Evolutionary conservation across 768 basidiomycete genomes (phyloP).

Genomic region (Guyanaporus albipodus): DNA sequence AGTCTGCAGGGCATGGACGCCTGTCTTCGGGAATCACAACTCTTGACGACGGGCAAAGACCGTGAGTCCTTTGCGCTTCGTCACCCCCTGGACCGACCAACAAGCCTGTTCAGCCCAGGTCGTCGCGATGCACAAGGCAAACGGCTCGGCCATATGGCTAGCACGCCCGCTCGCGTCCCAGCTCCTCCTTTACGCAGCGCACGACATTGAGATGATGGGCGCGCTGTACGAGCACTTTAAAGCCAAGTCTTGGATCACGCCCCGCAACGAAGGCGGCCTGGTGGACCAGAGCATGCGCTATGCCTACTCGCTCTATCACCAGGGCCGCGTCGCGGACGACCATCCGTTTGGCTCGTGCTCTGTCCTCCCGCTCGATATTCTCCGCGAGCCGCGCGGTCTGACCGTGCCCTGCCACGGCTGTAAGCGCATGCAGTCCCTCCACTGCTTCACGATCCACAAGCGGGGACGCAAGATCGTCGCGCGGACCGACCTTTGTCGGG

Average conservation of each 20-base stretch:
- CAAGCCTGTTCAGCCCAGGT: slow-evolving; percentile 27
- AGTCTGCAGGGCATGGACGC: slow-evolving; percentile 34
- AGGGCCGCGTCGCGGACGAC: slow-evolving; percentile 25
- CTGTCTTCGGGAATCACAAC: slow-evolving; percentile 25
- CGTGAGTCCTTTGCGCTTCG: slow-evolving; percentile 22
- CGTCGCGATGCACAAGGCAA: slow-evolving; percentile 34
- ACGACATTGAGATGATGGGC: slow-evolving; percentile 39
- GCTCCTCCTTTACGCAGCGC: slow-evolving; percentile 40
- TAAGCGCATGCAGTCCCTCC: slow-evolving; percentile 26
- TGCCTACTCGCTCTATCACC: slow-evolving; percentile 25
- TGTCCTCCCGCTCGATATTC: slow-evolving; percentile 26
- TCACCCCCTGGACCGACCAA: background rate
- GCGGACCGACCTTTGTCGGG: slow-evolving; percentile 24
- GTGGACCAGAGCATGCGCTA: slow-evolving; percentile 29
- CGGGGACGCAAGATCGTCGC: slow-evolving; percentile 18
- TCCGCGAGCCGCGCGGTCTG: slow-evolving; percentile 24
- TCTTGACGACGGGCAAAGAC: slow-evolving; percentile 31
- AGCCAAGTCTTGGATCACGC: slow-evolving; percentile 21
- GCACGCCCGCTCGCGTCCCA: slow-evolving; percentile 34
- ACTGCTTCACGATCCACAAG: slow-evolving; percentile 21
- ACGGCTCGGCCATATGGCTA: slow-evolving; percentile 32
- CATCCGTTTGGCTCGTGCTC: slow-evolving; percentile 21
- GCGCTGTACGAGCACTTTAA: slow-evolving; percentile 35
- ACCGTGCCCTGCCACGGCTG: slow-evolving; percentile 25
- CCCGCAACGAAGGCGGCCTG: slow-evolving; percentile 8